Evolutionary conservation across 257 asterid genomes (phyloP), one percentile per base, ranked within the genome.

Genomic region (Solanum chilense): DNA sequence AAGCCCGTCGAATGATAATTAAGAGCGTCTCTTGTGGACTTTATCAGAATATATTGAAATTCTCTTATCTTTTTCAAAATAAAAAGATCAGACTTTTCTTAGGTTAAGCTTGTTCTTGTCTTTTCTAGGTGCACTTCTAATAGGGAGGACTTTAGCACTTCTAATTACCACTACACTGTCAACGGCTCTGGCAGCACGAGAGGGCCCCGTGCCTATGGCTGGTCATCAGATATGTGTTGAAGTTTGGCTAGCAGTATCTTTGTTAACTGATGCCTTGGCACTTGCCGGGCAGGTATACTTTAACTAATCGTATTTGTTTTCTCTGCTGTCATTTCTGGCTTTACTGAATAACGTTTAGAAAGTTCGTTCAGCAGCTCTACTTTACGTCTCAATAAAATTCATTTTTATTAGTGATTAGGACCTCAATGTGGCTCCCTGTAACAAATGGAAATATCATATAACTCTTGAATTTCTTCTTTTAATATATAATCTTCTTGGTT

Each of bases 241-340:
- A 93, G 94, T 97, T 88, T 97, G 99, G 99, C 66, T 97, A 91
- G 98, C 98, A 60, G 88, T 97, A 86, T 97, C 99, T 86, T 89
- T 97, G 95, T 95, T 97, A 73, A 97, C 94, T 88, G 99, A 97
- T 90, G 99, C 99, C 89, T 89, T 97, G 86, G 99, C 99, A 78
- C 98, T 97, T 90, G 96, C 99, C 74, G 99, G 99, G 56, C 99
- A 95, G 97, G 99, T 29, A 70, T 68, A 23, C 85, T 41, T 44
- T 6, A 11, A 71, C 85, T 37, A 1, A 81, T 18, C 47, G 1
- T 29, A 49, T 31, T 49, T 49, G 29, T 81, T 81, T 81, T 49
- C 45, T 81, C 18, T 81, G 21, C 71, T 29, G 77, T 25, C 49
- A 31, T 85, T 85, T 21, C 73, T 85, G 73, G 5, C 64, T 3